phyloP scores from a whole-genome alignment of 148 eudicot genomes.

The Arctostaphylos glauca region DNA sequence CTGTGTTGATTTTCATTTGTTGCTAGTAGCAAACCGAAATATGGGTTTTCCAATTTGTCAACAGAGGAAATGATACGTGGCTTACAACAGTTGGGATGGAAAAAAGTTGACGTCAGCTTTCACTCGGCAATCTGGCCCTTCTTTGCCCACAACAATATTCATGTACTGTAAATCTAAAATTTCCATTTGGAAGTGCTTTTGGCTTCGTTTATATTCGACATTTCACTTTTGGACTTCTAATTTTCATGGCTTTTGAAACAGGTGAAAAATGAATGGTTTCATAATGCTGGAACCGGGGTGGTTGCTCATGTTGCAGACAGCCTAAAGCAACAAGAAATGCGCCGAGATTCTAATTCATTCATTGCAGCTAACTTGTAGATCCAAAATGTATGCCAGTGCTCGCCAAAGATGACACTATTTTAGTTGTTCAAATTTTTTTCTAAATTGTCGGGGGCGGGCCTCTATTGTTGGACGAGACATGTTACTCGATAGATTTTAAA shows the following conservation, averaged over 20 bases:
- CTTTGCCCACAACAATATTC: conserved; percentile 94
- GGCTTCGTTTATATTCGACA: neutral
- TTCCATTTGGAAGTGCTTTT: neutral
- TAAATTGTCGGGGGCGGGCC: neutral
- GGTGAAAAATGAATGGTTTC: conserved; percentile 97
- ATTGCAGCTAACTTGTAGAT: conserved; percentile 60
- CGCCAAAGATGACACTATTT: neutral
- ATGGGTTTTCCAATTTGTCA: conserved; percentile 9
- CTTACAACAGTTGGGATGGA: conserved; percentile 86
- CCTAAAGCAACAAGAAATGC: conserved; percentile 65
- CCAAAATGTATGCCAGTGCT: conserved; percentile 2
- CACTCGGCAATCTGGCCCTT: conserved; percentile 95
- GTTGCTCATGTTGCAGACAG: conserved; percentile 90
- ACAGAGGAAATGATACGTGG: conserved; percentile 98
- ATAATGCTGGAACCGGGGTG: conserved; percentile 92
- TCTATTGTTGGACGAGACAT: neutral
- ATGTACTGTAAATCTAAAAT: conserved; percentile 41
- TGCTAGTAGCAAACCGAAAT: neutral
- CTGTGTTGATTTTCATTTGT: neutral
- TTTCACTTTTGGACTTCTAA: neutral
- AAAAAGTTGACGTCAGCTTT: conserved; percentile 95
- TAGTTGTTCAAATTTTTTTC: neutral
- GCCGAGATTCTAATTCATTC: conserved; percentile 43
- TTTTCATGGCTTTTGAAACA: conserved; percentile 22
- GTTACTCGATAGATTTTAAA: neutral